These are phyloP conservation scores for Akanthomyces muscarius DNA, from an alignment of 2,329 filamentous ascomycete species.

Conservation along the genomic window DNA sequence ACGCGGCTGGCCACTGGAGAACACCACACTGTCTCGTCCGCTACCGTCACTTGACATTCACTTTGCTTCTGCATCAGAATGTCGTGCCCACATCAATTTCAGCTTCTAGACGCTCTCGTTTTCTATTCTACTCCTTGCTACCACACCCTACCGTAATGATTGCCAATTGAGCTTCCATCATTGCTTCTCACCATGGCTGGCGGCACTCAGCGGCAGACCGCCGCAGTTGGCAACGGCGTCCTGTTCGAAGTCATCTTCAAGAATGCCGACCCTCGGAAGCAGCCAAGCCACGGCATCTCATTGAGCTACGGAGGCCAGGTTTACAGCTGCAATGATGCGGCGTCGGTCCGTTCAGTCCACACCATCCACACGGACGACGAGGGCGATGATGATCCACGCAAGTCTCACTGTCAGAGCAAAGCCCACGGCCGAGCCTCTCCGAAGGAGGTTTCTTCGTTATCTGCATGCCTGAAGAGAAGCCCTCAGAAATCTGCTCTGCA, in stretches of 20 bases:
- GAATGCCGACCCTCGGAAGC: background rate
- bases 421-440: background rate
- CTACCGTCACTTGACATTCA: conserved; percentile 10
- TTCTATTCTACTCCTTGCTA: background rate
- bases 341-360: conserved; percentile 6
- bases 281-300: background rate
- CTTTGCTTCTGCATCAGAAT: background rate
- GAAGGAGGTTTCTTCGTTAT: background rate
- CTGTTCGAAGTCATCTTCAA: conserved; percentile 11
- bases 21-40: background rate
- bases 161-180: conserved; percentile 3
- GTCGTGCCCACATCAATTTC: background rate
- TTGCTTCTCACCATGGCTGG: conserved; percentile 14
- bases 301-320: conserved; percentile 7
- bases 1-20: background rate
- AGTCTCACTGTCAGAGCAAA: background rate
- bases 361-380: conserved; percentile 17
- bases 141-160: conserved; percentile 1
- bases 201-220: background rate
- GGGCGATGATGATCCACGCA: background rate
- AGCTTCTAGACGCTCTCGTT: background rate
- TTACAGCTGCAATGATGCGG: conserved; percentile 2
- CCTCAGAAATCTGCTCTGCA: background rate
- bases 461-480: conserved; percentile 2
- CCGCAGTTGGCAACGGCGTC: background rate